Conservation (phyloP, 768 basidiomycete genomes). For the Baorangia bicolor region DNA sequence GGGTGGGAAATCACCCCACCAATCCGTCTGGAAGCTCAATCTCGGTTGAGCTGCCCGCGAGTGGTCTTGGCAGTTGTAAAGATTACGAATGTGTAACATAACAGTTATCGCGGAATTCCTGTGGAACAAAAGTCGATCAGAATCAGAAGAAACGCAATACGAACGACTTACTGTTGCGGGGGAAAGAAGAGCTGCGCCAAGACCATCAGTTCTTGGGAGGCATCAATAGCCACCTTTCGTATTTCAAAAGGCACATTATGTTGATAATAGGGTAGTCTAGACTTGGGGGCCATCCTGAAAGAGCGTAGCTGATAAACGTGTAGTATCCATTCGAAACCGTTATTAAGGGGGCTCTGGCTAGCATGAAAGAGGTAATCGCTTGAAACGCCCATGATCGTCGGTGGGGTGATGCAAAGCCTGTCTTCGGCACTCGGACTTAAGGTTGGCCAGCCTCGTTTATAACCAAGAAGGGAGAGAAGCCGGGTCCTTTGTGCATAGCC, state of each 20-base stretch:
- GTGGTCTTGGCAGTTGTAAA: conserved; percentile 58
- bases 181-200: conserved; percentile 32
- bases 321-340: conserved; percentile 33
- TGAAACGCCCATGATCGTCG: conserved; percentile 34
- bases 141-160: not conserved
- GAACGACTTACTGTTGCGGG: conserved; percentile 23
- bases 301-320: conserved; percentile 36
- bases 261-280: conserved; percentile 30
- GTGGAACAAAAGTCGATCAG: not conserved
- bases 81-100: conserved; percentile 50
- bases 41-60: conserved; percentile 37
- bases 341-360: conserved; percentile 32
- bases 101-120: conserved; percentile 28
- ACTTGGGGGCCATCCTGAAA: conserved; percentile 26
- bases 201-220: conserved; percentile 31
- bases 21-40: conserved; percentile 32
- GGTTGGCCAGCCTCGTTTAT: conserved; percentile 35
- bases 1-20: conserved; percentile 33
- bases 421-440: conserved; percentile 32
- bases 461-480: conserved; percentile 30
- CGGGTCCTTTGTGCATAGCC: conserved; percentile 16
- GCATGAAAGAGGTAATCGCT: conserved; percentile 35
- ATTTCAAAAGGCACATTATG: conserved; percentile 35
- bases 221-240: conserved; percentile 33
- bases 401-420: conserved; percentile 30